Conservation (phyloP, 257 asterid species). For the Cynanchum wilfordii region DNA sequence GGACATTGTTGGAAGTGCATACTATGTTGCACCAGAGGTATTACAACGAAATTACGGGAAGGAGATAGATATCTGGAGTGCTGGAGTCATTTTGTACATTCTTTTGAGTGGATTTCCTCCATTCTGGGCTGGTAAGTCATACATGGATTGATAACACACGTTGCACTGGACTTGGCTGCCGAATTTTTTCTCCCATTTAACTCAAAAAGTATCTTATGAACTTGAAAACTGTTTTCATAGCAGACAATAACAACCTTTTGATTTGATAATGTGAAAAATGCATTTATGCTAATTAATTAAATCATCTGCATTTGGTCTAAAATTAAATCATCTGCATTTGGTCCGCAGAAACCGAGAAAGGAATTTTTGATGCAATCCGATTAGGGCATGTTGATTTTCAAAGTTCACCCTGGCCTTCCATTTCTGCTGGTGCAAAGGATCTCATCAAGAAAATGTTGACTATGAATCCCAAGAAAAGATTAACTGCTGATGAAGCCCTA, state of each 20-base stretch:
- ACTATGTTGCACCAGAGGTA: slow-evolving; percentile 42
- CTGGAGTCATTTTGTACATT: slow-evolving; percentile 43
- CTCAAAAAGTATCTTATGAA: not conserved
- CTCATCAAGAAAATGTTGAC: slow-evolving; percentile 36
- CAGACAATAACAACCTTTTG: not conserved
- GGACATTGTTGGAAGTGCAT: slow-evolving; percentile 39
- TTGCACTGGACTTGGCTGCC: not conserved
- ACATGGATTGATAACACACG: not conserved
- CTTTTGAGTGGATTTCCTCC: slow-evolving; percentile 42
- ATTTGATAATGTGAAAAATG: not conserved
- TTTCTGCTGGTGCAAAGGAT: slow-evolving; percentile 42
- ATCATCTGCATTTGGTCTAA: not conserved
- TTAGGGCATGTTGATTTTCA: slow-evolving; percentile 31
- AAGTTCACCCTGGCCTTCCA: slow-evolving; percentile 45
- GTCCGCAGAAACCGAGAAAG: slow-evolving; percentile 32
- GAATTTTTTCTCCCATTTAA: not conserved
- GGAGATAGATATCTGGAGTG: slow-evolving; percentile 43
- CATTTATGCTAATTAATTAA: not conserved
- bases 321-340: not conserved
- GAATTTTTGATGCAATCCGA: slow-evolving; percentile 28
- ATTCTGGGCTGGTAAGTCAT: slow-evolving; percentile 26
- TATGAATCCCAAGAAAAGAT: slow-evolving; percentile 31
- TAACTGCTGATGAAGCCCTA: slow-evolving; percentile 37
- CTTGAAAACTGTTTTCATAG: not conserved
- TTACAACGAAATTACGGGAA: slow-evolving; percentile 28